Conservation (phyloP, 139 green algal species). For the Mychonastes homosphaera region DNA sequence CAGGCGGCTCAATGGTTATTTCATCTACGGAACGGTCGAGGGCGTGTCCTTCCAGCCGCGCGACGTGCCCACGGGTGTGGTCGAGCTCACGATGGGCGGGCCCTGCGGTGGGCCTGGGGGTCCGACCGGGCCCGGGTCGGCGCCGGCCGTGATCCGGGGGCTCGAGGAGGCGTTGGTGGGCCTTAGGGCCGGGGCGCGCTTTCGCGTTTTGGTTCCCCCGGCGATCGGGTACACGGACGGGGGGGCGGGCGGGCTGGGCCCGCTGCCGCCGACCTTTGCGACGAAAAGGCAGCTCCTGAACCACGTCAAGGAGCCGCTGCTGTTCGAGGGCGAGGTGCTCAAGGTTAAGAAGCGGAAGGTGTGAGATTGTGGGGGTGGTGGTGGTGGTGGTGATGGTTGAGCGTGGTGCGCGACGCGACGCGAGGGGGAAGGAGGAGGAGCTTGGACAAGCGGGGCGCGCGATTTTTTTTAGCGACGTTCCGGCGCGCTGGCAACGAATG, state of each 20-base stretch:
- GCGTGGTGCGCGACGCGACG: no score
- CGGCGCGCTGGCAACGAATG: no score
- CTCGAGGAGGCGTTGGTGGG: constrained; percentile 34
- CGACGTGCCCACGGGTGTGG: constrained; percentile 53
- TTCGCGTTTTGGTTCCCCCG: constrained; percentile 52
- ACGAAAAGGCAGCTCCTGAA: constrained; percentile 66
- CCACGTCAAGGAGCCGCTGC: constrained; percentile 56
- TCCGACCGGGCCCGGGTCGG: neutral
- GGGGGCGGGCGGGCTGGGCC: constrained; percentile 15
- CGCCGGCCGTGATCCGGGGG: constrained; percentile 3
- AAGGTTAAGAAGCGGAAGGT: constrained; percentile 26
- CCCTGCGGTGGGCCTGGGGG: constrained; percentile 2
- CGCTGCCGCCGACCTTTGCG: constrained; percentile 64
- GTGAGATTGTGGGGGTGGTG: no score
- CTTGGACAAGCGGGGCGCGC: no score
- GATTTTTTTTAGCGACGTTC: no score
- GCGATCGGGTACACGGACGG: constrained; percentile 39
- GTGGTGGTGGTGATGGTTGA: no score
- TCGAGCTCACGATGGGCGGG: constrained; percentile 41
- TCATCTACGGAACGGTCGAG: constrained; percentile 59
- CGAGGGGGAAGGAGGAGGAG: no score
- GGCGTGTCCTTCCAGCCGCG: constrained; percentile 68
- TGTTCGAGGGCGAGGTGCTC: constrained; percentile 76
- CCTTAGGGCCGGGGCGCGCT: constrained; percentile 45
- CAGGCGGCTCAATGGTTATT: constrained; percentile 50